These are phyloP conservation scores for Colletotrichum spaethianum DNA, from an alignment of 2,329 filamentous ascomycete genomes.

Conservation along the genomic window DNA sequence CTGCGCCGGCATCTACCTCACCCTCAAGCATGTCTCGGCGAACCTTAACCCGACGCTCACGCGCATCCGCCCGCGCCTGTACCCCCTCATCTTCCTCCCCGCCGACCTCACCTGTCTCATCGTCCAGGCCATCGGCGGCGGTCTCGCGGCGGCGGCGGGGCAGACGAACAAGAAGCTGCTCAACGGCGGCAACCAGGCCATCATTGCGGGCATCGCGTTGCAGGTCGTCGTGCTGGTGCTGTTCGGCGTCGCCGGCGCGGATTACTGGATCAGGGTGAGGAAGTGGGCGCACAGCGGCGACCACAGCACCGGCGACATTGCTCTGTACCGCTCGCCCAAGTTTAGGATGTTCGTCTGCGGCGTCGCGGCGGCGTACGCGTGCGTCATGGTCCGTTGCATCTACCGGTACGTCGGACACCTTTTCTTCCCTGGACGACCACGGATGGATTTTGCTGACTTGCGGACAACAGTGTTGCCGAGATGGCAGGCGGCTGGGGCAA, in stretches of 20 bases:
- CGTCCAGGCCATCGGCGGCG: constrained; percentile 71
- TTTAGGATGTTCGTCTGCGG: constrained; percentile 62
- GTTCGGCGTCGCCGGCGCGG: constrained; percentile 60
- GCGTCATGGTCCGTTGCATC: constrained; percentile 66
- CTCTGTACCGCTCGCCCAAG: constrained; percentile 58
- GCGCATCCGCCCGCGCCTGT: constrained; percentile 65
- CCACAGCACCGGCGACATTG: constrained; percentile 44
- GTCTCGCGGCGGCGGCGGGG: constrained; percentile 65
- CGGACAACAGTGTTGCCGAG: constrained; percentile 67
- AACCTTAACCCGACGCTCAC: constrained; percentile 64
- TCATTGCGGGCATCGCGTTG: constrained; percentile 68
- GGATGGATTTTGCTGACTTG: background rate
- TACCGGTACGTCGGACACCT: constrained; percentile 58
- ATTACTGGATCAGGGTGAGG: constrained; percentile 61
- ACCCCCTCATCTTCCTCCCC: constrained; percentile 71
- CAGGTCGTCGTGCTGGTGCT: constrained; percentile 65
- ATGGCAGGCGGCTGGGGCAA: constrained; percentile 77
- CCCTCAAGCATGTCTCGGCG: constrained; percentile 71
- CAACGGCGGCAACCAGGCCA: constrained; percentile 63
- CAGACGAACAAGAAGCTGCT: constrained; percentile 56
- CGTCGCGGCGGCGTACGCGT: constrained; percentile 60
- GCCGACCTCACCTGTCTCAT: constrained; percentile 71
- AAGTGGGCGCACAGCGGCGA: constrained; percentile 54
- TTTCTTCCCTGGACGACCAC: background rate
- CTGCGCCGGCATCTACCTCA: constrained; percentile 75